Percentiles rank a stretch among this genome's conserved stretches.
phyloP scores from a whole-genome alignment of 352 stramenopile genomes.

The Aphanomyces euteiches region DNA sequence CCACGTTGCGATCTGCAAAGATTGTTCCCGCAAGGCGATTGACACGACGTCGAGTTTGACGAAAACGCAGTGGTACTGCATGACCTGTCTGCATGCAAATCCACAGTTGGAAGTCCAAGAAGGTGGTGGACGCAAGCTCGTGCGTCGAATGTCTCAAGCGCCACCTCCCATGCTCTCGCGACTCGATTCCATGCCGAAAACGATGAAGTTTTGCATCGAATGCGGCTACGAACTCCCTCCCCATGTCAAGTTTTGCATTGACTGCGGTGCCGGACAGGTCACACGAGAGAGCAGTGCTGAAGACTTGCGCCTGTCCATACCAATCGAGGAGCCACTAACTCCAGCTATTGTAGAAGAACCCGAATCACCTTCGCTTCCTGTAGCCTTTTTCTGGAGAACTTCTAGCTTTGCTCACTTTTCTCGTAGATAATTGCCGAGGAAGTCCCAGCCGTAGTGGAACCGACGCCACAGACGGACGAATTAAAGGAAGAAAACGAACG shows the following conservation, averaged over 20 bases:
- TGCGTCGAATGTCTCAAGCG: slow-evolving; percentile 14
- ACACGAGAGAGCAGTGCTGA: slow-evolving; percentile 18
- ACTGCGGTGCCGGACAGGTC: slow-evolving; percentile 50
- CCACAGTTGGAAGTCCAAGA: slow-evolving; percentile 59
- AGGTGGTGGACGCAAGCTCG: slow-evolving; percentile 6
- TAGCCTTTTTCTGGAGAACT: no score
- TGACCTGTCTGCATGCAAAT: slow-evolving; percentile 59
- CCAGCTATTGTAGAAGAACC: neutral
- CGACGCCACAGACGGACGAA: neutral
- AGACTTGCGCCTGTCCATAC: slow-evolving; percentile 6
- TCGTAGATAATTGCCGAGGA: no score
- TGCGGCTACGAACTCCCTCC: slow-evolving; percentile 74
- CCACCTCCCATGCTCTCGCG: slow-evolving; percentile 8
- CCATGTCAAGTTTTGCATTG: slow-evolving; percentile 83
- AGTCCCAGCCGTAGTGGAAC: no score
- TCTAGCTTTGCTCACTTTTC: no score
- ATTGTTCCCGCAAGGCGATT: slow-evolving; percentile 74
- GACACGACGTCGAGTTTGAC: slow-evolving; percentile 52
- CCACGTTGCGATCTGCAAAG: slow-evolving; percentile 80
- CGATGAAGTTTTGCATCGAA: slow-evolving; percentile 74
- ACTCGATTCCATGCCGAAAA: slow-evolving; percentile 23
- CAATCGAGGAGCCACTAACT: neutral
- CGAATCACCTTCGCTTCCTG: no score
- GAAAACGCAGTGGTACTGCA: slow-evolving; percentile 78
- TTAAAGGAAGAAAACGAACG: slow-evolving; percentile 78